phyloP scores from a whole-genome alignment of 2,329 filamentous ascomycete species.

The Exophiala calicioides region DNA sequence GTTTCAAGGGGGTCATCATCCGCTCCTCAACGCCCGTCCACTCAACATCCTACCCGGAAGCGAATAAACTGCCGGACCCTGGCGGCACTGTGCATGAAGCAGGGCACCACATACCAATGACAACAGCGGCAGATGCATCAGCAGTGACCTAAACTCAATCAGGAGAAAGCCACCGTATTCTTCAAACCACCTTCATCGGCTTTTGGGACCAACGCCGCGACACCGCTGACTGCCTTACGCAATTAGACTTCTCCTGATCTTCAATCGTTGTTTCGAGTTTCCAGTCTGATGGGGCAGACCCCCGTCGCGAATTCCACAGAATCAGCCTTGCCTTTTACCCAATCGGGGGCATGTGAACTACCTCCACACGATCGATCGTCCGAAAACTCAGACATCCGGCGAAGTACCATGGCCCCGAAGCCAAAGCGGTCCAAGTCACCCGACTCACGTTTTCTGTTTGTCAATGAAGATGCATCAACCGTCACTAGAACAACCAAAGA shows the following conservation, averaged over 20 bases:
- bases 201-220: constrained; percentile 3
- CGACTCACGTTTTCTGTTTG: constrained; percentile 26
- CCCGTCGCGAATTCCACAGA: constrained; percentile 3
- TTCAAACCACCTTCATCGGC: constrained; percentile 8
- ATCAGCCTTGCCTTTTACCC: constrained; percentile 21
- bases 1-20: constrained; percentile 3
- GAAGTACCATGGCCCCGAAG: constrained; percentile 23
- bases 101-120: constrained; percentile 17
- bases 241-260: background rate
- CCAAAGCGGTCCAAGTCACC: constrained; percentile 22
- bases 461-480: constrained; percentile 27
- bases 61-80: constrained; percentile 11
- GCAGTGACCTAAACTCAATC: constrained; percentile 24
- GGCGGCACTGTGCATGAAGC: constrained; percentile 12
- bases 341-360: constrained; percentile 9
- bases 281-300: constrained; percentile 3
- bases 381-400: constrained; percentile 1
- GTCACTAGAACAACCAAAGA: constrained; percentile 24
- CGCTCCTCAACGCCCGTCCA: constrained; percentile 1
- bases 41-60: constrained; percentile 8
- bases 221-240: constrained; percentile 2
- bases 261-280: background rate
- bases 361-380: background rate
- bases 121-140: constrained; percentile 20
- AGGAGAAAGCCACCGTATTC: constrained; percentile 24